Evolutionary conservation across 257 asterid genomes (phyloP), one percentile per base, ranked within the genome.

Genomic region (Jacaranda mimosifolia): DNA sequence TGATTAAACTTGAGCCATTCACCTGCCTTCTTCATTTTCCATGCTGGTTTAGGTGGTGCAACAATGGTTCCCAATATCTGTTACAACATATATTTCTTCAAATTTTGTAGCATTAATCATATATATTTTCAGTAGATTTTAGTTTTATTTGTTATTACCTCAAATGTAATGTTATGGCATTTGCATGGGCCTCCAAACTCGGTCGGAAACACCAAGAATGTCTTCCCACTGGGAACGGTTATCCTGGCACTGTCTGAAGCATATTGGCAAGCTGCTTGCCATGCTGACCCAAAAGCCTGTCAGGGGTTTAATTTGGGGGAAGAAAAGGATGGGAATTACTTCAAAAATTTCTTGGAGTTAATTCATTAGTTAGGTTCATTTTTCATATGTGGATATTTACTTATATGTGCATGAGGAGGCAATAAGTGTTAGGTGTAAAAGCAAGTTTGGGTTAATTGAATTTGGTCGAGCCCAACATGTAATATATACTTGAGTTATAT

Each of bases 131-230:
- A 2, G n/a, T 55, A 18, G 3, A n/a, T 6, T 10, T 18, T 2
- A 17, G n/a, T 53, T 7, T 19, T 46, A 45, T 43, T 9, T 43
- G n/a, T 57, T 4, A 36, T 32, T 80, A 84, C 90, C 88, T 83
- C 63, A 26, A 86, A 63, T 11, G 67, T 68, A 45, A 83, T 58
- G 55, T 43, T 11, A 13, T 3, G 15, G 77, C 36, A 21, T 39
- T 73, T 77, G 81, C 90, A 86, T 1, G 88, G 90, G 26, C 90
- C 90, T 70, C 35, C 40, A 75, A 86, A 86, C 40, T 17, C 11
- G 12, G 66, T 60, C 0, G 79, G 83, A 35, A 75, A 76, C 7
- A 84, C 4, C 71, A 79, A 74, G 59, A 79, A 84, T 9, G 51
- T 63, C 72, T 74, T 79, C 17, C 83, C 83, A 49, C 8, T 0